These are phyloP conservation scores for Waltiozyma sp. DNA, from an alignment of 1,139 yeast species.

Conservation along the genomic window DNA sequence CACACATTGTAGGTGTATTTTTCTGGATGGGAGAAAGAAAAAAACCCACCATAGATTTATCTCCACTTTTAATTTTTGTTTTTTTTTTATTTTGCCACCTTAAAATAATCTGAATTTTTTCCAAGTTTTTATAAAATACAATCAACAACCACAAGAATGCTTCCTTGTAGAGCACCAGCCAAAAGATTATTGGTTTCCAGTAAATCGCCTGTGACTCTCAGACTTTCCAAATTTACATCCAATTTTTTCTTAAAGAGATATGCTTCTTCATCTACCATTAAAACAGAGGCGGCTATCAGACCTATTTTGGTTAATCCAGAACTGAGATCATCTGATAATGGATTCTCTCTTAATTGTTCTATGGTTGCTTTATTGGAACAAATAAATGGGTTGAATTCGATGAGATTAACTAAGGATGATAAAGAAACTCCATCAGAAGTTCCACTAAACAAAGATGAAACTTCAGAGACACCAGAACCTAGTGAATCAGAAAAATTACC, in stretches of 20 bases:
- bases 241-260: neutral
- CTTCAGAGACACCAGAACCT: constrained; percentile 1
- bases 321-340: neutral
- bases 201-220: neutral
- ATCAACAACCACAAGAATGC: neutral
- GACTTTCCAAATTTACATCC: neutral
- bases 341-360: constrained; percentile 5
- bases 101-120: too few species aligned
- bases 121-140: too few species aligned
- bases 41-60: too few species aligned
- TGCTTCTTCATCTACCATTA: constrained; percentile 1
- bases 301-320: neutral
- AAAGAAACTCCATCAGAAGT: constrained; percentile 3
- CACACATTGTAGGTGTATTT: too few species aligned
- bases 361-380: constrained; percentile 12
- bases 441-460: constrained; percentile 5
- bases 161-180: neutral
- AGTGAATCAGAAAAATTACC: constrained; percentile 3
- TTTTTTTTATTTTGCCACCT: neutral
- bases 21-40: too few species aligned
- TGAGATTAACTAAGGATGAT: constrained; percentile 7
- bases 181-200: neutral
- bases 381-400: constrained; percentile 11
- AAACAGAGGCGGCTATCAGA: neutral
- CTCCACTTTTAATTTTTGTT: too few species aligned